These are phyloP conservation scores for Populus pruinosa DNA, from an alignment of 345 rosid species.

Conservation along the genomic window DNA sequence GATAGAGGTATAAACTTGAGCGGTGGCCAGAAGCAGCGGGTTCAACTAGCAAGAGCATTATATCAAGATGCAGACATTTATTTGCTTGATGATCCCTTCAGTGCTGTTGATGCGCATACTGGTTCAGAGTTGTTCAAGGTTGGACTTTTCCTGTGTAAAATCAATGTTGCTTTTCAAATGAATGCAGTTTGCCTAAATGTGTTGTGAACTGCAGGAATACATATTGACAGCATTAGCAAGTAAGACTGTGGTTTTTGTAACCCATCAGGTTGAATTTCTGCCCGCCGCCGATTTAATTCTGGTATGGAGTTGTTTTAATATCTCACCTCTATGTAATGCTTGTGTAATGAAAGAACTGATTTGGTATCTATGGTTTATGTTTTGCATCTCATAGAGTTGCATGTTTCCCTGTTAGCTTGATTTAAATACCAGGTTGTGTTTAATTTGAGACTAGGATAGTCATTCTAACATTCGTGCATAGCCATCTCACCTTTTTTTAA, in stretches of 20 bases:
- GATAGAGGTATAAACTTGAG: constrained; percentile 98
- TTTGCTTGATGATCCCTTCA: constrained; percentile 97
- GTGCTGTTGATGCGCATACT: constrained; percentile 99
- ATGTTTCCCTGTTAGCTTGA: background rate
- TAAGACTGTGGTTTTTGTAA: constrained; percentile 91
- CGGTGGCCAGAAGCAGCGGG: constrained; percentile 99
- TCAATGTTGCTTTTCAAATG: constrained; percentile 4
- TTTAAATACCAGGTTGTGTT: no score
- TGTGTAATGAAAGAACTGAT: background rate
- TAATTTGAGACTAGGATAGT: no score
- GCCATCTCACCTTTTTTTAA: no score
- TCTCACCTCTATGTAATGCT: constrained; percentile 16
- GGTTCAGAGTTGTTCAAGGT: constrained; percentile 97
- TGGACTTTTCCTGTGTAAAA: constrained; percentile 18
- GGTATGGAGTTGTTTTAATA: constrained; percentile 49
- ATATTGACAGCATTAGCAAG: constrained; percentile 75
- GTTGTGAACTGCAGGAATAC: constrained; percentile 71
- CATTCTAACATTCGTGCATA: no score
- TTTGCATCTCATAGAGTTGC: background rate
- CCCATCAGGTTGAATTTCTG: constrained; percentile 99
- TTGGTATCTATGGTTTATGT: background rate
- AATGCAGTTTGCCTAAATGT: constrained; percentile 23
- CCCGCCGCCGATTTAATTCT: constrained; percentile 91
- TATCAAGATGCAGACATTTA: constrained; percentile 99
- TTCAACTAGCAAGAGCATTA: constrained; percentile 98